These are phyloP conservation scores for Trichoderma guizhouense DNA, from an alignment of 2,329 filamentous ascomycete species.

Conservation along the genomic window DNA sequence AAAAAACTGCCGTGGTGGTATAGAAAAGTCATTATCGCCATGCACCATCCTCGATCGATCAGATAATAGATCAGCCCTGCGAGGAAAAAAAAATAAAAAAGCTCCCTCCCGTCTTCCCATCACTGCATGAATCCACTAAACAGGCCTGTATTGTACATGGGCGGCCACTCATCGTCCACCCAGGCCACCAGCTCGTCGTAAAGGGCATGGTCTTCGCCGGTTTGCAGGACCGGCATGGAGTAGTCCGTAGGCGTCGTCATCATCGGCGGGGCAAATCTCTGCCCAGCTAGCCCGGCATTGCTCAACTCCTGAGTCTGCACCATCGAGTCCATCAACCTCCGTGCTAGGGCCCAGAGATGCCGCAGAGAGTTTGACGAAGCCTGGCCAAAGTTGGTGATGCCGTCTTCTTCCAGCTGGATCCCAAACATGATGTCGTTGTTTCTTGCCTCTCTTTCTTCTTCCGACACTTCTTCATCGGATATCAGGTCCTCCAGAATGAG, in stretches of 20 bases:
- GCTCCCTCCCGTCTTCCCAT: neutral
- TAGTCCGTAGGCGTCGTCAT: conserved; percentile 28
- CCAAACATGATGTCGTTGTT: conserved; percentile 39
- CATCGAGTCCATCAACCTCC: conserved; percentile 30
- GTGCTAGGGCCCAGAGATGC: conserved; percentile 38
- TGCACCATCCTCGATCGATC: neutral
- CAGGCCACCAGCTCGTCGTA: conserved; percentile 38
- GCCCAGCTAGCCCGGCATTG: conserved; percentile 21
- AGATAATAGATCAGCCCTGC: neutral
- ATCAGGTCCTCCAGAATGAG: conserved; percentile 46
- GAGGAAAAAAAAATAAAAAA: neutral
- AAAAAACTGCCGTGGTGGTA: neutral
- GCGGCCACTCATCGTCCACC: conserved; percentile 39
- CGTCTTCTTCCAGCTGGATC: conserved; percentile 40
- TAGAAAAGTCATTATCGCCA: neutral
- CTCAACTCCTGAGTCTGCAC: conserved; percentile 16
- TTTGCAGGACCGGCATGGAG: conserved; percentile 27
- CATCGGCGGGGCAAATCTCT: conserved; percentile 22
- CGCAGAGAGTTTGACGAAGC: conserved; percentile 36
- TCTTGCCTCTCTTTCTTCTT: conserved; percentile 25
- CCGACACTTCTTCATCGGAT: conserved; percentile 25
- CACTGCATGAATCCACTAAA: conserved; percentile 6
- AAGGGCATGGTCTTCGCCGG: conserved; percentile 31
- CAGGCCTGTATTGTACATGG: conserved; percentile 29
- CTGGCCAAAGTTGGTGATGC: conserved; percentile 29